These are phyloP conservation scores for Solanum okadae DNA, from an alignment of 257 asterid genomes.

Conservation along the genomic window DNA sequence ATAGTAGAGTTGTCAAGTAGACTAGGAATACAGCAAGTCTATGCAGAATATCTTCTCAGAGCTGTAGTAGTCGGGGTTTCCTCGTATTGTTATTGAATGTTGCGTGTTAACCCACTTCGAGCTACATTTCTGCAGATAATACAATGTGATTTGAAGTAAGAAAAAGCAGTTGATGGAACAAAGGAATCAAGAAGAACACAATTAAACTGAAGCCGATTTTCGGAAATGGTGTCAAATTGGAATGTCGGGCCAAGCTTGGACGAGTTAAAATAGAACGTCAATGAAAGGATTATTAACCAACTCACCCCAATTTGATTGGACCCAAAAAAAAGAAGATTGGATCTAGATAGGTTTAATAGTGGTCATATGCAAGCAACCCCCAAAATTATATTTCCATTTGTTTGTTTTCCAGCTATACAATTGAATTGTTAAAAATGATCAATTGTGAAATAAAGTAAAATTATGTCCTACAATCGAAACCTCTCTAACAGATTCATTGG, in stretches of 20 bases:
- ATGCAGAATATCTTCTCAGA: conserved; percentile 22
- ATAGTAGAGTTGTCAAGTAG: conserved; percentile 17
- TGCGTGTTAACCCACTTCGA: conserved; percentile 66
- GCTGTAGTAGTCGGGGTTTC: conserved; percentile 7
- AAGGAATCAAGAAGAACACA: not conserved
- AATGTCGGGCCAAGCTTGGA: not conserved
- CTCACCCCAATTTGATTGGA: not conserved
- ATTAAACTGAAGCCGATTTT: not conserved
- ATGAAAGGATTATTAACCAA: not conserved
- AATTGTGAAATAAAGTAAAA: not conserved
- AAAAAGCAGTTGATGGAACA: not conserved
- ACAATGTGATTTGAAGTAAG: not conserved
- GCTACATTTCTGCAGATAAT: conserved; percentile 46
- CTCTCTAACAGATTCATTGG: not conserved
- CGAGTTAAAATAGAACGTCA: not conserved
- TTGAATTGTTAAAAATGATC: not conserved
- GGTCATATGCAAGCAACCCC: not conserved
- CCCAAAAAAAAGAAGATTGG: not conserved
- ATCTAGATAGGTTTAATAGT: not conserved
- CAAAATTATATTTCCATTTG: not conserved
- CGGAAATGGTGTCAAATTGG: not conserved
- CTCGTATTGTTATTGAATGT: conserved; percentile 48
- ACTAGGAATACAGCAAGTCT: conserved; percentile 17
- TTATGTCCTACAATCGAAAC: not conserved
- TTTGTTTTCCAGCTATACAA: not conserved